Conservation (phyloP, 2,329 filamentous ascomycete species). For the Calonectria pseudoturangicola region DNA sequence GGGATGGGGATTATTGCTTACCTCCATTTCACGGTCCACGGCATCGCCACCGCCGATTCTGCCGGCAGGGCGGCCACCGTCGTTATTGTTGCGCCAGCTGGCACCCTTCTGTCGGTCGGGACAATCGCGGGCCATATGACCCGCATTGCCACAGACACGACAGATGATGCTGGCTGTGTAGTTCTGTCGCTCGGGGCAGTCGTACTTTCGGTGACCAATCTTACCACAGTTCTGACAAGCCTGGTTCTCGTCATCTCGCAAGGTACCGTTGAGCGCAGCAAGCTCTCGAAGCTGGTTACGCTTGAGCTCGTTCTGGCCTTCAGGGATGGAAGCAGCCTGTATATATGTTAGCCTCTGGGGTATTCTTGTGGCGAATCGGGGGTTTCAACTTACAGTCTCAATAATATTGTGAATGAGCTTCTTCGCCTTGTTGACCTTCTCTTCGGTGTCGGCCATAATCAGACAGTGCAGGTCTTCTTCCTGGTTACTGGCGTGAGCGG, state of each 20-base stretch:
- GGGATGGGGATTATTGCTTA: conserved; percentile 66
- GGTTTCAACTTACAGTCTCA: conserved; percentile 84
- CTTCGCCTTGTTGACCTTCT: conserved; percentile 99
- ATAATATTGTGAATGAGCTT: conserved; percentile 99
- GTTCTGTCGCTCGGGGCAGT: conserved; percentile 97
- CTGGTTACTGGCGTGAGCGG: conserved; percentile 99
- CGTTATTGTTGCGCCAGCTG: conserved; percentile 90
- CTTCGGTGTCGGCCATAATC: conserved; percentile 99
- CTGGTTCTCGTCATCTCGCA: conserved; percentile 99
- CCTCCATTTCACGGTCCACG: conserved; percentile 96
- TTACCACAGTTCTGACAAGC: conserved; percentile 99
- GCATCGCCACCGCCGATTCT: conserved; percentile 86
- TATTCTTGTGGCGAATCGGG: not conserved
- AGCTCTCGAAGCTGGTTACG: conserved; percentile 98
- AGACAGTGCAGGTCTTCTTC: conserved; percentile 99
- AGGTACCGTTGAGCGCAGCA: conserved; percentile 97
- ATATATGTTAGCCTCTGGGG: conserved; percentile 49
- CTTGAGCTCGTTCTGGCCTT: conserved; percentile 99
- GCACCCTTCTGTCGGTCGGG: conserved; percentile 93
- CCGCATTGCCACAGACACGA: conserved; percentile 97
- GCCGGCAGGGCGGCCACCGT: conserved; percentile 73
- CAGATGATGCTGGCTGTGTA: conserved; percentile 99
- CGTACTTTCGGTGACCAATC: conserved; percentile 99
- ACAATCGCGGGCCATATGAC: conserved; percentile 98
- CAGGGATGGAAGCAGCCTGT: conserved; percentile 97